Percentiles rank a stretch among this genome's conserved stretches.
Conservation (phyloP, 306 rosid species). For the Abrus precatorius region DNA sequence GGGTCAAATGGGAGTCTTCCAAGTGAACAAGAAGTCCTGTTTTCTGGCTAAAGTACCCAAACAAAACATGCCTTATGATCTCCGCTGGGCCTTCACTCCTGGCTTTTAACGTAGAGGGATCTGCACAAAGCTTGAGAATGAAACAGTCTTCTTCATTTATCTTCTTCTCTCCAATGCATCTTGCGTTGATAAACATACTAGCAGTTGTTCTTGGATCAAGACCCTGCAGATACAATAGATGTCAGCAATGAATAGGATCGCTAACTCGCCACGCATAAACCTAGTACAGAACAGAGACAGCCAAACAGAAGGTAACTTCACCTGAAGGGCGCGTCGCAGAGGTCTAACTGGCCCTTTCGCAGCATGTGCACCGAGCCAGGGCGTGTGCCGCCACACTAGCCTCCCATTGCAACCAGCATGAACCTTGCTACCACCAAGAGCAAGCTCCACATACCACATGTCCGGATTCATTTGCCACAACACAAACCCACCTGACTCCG, state of each 20-base stretch:
- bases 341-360: slow-evolving; percentile 99
- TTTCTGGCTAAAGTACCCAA: slow-evolving; percentile 99
- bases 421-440: slow-evolving; percentile 97
- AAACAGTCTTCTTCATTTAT: slow-evolving; percentile 93
- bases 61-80: slow-evolving; percentile 94
- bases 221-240: slow-evolving; percentile 65
- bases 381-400: slow-evolving; percentile 99
- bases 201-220: slow-evolving; percentile 99
- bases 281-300: not conserved
- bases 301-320: slow-evolving; percentile 32
- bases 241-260: not conserved
- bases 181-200: slow-evolving; percentile 89
- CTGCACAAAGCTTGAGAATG: slow-evolving; percentile 95
- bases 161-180: slow-evolving; percentile 97
- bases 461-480: slow-evolving; percentile 99
- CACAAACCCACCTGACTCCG: slow-evolving; percentile 95
- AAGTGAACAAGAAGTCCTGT: slow-evolving; percentile 94
- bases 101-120: slow-evolving; percentile 87
- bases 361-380: slow-evolving; percentile 99
- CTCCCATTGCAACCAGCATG: slow-evolving; percentile 98
- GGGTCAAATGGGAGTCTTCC: slow-evolving; percentile 99
- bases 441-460: slow-evolving; percentile 99
- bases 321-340: slow-evolving; percentile 96
- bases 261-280: not conserved
- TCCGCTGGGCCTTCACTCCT: slow-evolving; percentile 99